Evolutionary conservation across 495 filamentous ascomycete species (phyloP), one percentile per base, ranked within the genome.

Genomic region (Xylaria intraflava): DNA sequence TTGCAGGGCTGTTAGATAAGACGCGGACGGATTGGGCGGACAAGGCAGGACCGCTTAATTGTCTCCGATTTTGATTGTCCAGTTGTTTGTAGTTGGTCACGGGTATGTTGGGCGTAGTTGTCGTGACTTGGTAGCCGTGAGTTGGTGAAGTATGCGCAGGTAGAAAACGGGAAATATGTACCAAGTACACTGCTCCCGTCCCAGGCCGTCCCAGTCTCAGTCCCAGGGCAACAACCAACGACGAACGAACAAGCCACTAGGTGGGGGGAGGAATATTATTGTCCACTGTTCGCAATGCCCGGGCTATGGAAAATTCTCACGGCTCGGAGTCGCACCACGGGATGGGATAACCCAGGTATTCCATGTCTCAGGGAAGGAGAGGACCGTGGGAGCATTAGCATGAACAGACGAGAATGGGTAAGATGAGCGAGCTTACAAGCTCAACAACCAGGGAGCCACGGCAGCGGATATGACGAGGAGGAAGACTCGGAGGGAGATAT

Each of bases 1-100:
- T 63, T 58, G 52, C 52, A 55, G 47, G 50, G 51, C 40, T 27
- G 31, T 36, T 19, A 11, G 42, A 20, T 6, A 51, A 29, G 17
- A 14, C 2, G 36, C 26, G 26, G 49, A 17, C 36, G 38, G 30
- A 31, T 27, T 33, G 39, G 41, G 4, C 24, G 35, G 23, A 24
- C 36, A 17, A 20, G 19, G 36, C 20, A 33, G 46, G 12, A 26
- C 35, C 27, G 38, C 2, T n/a, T 35, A 35, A 35, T 6, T 38
- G 35, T n/a, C 31, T 38, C 11, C 5, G 16, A 17, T 38, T 38
- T 9, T 38, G 24, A 31, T 27, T 50, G 23, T 23, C 16, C 23
- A 20, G 8, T 19, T 24, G 19, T 23, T 23, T 23, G 26, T 12
- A 30, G 30, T 33, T 33, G 10, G 29, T 16, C 45, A n/a, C 2